A percentile compares a stretch with the other conserved stretches of the same genome.
Evolutionary conservation across 805 yeast genomes (phyloP).

Genomic region (Ogataea naganishii): DNA sequence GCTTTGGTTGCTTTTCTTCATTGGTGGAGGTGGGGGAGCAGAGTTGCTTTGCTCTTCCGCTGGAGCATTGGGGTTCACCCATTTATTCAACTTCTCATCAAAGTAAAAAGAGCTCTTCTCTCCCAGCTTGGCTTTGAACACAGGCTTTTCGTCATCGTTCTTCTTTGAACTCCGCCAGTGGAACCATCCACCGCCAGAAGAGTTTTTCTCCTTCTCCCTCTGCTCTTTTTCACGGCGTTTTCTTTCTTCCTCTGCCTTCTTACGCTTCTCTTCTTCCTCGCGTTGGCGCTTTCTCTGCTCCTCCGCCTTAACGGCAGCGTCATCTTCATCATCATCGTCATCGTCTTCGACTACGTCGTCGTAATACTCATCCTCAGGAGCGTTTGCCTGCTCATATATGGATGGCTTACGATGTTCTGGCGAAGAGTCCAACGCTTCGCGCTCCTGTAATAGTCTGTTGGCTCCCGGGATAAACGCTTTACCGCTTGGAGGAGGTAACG

Average conservation of each 20-base stretch:
- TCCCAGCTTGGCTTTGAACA: constrained; percentile 80
- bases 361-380: constrained; percentile 20
- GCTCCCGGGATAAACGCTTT: too few relatives aligned
- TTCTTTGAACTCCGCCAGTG: constrained; percentile 53
- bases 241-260: constrained; percentile 8
- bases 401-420: too few relatives aligned
- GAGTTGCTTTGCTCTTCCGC: constrained; percentile 53
- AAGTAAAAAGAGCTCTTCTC: constrained; percentile 64
- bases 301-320: constrained; percentile 27
- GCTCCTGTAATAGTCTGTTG: too few relatives aligned
- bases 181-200: constrained; percentile 31
- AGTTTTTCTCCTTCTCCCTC: constrained; percentile 11
- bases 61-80: constrained; percentile 70
- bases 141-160: constrained; percentile 52
- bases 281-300: constrained; percentile 23
- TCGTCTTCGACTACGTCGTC: constrained; percentile 23
- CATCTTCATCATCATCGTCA: constrained; percentile 39
- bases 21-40: constrained; percentile 64
- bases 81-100: constrained; percentile 77
- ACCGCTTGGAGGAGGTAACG: too few relatives aligned
- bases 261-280: constrained; percentile 10
- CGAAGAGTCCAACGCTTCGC: too few relatives aligned
- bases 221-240: constrained; percentile 8
- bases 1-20: constrained; percentile 25
- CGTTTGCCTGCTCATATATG: too few relatives aligned